Percentiles rank a stretch among this genome's conserved stretches.
These are phyloP conservation scores for Petunia secreta DNA, from an alignment of 257 asterid genomes.

Conservation along the genomic window DNA sequence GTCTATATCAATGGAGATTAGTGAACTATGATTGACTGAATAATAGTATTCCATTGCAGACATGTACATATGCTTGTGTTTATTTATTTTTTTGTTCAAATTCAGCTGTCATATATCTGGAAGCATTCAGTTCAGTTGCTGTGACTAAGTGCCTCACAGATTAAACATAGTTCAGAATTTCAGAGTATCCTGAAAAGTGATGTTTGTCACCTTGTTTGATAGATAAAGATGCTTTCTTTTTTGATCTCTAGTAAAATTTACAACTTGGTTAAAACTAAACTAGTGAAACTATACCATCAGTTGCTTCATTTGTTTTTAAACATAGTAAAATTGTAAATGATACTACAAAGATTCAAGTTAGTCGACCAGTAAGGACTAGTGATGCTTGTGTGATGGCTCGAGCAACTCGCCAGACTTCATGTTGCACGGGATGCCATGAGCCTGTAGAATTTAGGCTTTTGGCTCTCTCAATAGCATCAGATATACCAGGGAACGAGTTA, in stretches of 20 bases:
- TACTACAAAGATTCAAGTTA: conserved; percentile 42
- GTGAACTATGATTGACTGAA: no score
- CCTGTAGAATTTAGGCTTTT: conserved; percentile 42
- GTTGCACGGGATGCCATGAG: conserved; percentile 70
- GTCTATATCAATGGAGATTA: no score
- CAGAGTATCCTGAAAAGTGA: neutral
- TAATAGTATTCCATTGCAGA: no score
- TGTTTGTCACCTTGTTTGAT: neutral
- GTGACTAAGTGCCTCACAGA: neutral
- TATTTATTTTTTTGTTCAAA: neutral
- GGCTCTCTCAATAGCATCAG: conserved; percentile 67
- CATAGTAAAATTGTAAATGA: neutral
- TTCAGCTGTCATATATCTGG: neutral
- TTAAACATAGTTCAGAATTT: neutral
- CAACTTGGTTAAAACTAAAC: neutral
- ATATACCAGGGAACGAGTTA: conserved; percentile 68
- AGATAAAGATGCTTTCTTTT: no score
- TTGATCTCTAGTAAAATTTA: neutral
- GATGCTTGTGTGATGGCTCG: conserved; percentile 84
- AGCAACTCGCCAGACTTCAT: conserved; percentile 85
- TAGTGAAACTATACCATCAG: neutral
- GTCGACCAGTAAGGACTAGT: conserved; percentile 59
- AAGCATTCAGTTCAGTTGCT: neutral
- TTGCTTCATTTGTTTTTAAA: neutral
- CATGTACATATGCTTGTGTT: neutral